phyloP scores from a whole-genome alignment of 164 flowering plant genomes.

The Kalanchoe fedtschenkoi region DNA sequence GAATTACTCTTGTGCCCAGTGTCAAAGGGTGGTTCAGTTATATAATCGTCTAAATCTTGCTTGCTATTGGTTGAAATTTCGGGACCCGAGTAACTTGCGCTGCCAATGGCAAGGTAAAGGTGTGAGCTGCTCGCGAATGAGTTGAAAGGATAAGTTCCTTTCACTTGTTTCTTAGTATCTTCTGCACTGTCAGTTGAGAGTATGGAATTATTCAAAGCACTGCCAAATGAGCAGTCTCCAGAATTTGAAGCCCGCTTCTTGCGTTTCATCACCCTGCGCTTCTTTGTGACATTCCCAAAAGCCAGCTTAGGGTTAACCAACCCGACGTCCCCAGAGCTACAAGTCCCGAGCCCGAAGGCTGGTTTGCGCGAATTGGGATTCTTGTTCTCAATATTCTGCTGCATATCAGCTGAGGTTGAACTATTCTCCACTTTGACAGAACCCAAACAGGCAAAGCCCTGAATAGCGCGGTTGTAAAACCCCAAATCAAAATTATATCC shows the following conservation, averaged over 20 bases:
- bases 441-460: conserved; percentile 11
- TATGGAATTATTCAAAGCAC: conserved; percentile 18
- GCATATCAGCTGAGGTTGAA: conserved; percentile 11
- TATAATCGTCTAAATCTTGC: conserved; percentile 19
- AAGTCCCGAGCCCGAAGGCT: conserved; percentile 11
- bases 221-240: too few species aligned
- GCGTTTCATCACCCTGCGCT: conserved; percentile 28
- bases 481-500: conserved; percentile 6
- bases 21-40: conserved; percentile 16
- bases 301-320: conserved; percentile 11
- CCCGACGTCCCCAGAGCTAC: conserved; percentile 10
- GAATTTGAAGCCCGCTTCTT: conserved; percentile 13
- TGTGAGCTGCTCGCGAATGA: conserved; percentile 9
- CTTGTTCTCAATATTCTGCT: conserved; percentile 23
- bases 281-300: conserved; percentile 21
- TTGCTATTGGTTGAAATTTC: conserved; percentile 21
- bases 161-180: conserved; percentile 8
- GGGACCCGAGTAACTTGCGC: too few species aligned
- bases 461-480: conserved; percentile 7
- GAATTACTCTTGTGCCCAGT: conserved; percentile 1
- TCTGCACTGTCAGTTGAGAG: conserved; percentile 12
- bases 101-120: conserved; percentile 6
- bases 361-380: conserved; percentile 28
- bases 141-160: conserved; percentile 10
- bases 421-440: conserved; percentile 6